Base-by-base conservation (phyloP, 495 filamentous ascomycete genomes). In the Penicillium cinerascens region DNA sequence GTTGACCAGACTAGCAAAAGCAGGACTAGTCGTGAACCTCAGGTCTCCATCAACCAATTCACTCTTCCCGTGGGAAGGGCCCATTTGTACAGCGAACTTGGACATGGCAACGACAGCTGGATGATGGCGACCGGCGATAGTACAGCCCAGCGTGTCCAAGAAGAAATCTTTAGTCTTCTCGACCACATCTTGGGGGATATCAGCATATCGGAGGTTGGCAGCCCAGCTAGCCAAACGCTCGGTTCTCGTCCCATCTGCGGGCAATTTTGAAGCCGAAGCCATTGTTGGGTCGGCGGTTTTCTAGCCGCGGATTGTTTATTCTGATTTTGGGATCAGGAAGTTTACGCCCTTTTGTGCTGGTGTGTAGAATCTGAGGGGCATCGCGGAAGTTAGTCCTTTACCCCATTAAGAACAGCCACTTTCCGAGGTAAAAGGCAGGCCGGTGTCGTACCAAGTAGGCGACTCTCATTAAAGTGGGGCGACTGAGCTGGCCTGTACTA, bases 121-220 rank as follows among this genome's bases (percentile, higher is more conserved):
- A 46, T 71, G 68, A 46, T 57, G 41, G 13, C 68, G 60, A 6
- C 68, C 68, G n/a, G 68, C 68, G 21, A 71, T 63, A n/a, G 66
- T 42, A 52, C 68, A 71, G 21, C 62, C 68, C 3, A 71, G 42
- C 44, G 55, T 61, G 43, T 71, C 68, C 15, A 69, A 35, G 42
- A 71, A 71, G 26, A 71, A 63, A 33, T 68, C 66, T 36, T 69
- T 71, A 6, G 68, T 71, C 29, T 68, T 68, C 39, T 69, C 48
- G 25, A 71, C 44, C 0, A 66, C 68, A 38, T 62, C 49, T 20
- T 54, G 33, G 3, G 67, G 65, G n/a, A 70, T 64, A 40, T 68
- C 63, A 1, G 44, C 23, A 45, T 65, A 70, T 22, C 52, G 38
- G n/a, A 70, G 54, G 6, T 54, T 54, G 1, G 54, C 45, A 10